phyloP scores from a whole-genome alignment of 2,329 filamentous ascomycete species.

The Penicillium concentricum region DNA sequence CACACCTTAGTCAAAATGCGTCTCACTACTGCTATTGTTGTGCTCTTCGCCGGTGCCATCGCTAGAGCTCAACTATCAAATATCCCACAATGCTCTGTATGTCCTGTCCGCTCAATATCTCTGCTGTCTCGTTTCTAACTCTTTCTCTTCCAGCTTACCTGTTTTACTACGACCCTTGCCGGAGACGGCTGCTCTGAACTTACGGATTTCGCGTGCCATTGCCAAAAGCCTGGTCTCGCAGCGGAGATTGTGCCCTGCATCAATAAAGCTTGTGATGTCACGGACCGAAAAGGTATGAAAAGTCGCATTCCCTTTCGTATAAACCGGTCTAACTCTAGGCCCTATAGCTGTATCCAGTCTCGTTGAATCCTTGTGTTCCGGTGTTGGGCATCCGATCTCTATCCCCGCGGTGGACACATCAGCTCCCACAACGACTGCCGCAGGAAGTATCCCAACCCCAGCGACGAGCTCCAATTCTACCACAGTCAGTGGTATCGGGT shows the following conservation, averaged over 20 bases:
- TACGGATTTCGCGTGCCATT: slow-evolving; percentile 3
- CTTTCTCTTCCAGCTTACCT: slow-evolving; percentile 1
- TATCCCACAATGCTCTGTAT: slow-evolving; percentile 5
- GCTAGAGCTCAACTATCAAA: slow-evolving; percentile 1
- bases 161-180: neutral
- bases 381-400: slow-evolving; percentile 1
- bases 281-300: slow-evolving; percentile 3
- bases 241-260: slow-evolving; percentile 2
- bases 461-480: neutral
- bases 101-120: neutral
- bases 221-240: slow-evolving; percentile 4
- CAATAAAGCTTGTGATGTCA: slow-evolving; percentile 1
- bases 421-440: neutral
- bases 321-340: neutral
- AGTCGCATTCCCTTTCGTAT: neutral
- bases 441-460: neutral
- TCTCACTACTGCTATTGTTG: neutral
- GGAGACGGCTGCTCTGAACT: slow-evolving; percentile 5
- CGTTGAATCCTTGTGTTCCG: slow-evolving; percentile 1
- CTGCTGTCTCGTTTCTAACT: neutral
- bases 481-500: neutral
- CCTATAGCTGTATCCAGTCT: neutral
- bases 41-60: neutral
- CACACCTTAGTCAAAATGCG: neutral
- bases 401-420: slow-evolving; percentile 1